Evolutionary conservation across 371 early-diverging fungal species (phyloP).

Genomic region (Dichotomocladium elegans): DNA sequence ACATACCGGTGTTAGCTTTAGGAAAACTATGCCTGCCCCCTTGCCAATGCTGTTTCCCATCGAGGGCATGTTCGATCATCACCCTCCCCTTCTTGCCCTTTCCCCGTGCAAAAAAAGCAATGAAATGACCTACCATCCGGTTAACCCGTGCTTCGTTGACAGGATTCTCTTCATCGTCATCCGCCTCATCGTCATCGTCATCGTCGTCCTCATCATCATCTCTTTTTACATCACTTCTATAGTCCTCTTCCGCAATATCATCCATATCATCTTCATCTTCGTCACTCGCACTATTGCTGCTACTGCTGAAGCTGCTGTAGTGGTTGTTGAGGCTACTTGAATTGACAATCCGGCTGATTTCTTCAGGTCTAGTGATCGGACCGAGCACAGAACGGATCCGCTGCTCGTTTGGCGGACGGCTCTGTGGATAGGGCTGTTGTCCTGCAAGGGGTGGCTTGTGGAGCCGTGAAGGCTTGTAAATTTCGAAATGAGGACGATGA

Average conservation of each 20-base stretch:
- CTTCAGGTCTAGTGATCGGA: conserved; percentile 1
- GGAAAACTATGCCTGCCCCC: not conserved
- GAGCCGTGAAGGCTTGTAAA: conserved; percentile 8
- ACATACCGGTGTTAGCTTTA: not conserved
- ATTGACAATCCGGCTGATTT: not conserved
- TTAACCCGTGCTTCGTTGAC: conserved; percentile 40
- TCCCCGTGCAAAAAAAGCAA: not conserved
- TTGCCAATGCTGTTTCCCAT: too few relatives aligned
- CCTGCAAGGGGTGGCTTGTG: not conserved
- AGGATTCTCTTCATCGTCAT: conserved; percentile 17
- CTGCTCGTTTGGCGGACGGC: not conserved
- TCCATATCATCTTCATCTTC: not conserved
- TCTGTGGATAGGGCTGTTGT: not conserved
- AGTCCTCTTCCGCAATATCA: too few relatives aligned
- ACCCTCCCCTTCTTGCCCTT: not conserved
- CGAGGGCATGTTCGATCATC: too few relatives aligned
- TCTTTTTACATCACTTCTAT: conserved; percentile 12
- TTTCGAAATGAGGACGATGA: conserved; percentile 10
- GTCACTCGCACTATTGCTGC: not conserved
- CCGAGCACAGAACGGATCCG: not conserved
- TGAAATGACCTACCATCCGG: conserved; percentile 18
- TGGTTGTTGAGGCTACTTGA: not conserved
- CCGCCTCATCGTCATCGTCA: conserved; percentile 3
- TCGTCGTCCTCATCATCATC: conserved; percentile 28
- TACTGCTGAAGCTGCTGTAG: too few relatives aligned